Evolutionary conservation across 2,329 filamentous ascomycete genomes (phyloP), one percentile per base, ranked within the genome.

Genomic region (Hirsutella minnesotensis): DNA sequence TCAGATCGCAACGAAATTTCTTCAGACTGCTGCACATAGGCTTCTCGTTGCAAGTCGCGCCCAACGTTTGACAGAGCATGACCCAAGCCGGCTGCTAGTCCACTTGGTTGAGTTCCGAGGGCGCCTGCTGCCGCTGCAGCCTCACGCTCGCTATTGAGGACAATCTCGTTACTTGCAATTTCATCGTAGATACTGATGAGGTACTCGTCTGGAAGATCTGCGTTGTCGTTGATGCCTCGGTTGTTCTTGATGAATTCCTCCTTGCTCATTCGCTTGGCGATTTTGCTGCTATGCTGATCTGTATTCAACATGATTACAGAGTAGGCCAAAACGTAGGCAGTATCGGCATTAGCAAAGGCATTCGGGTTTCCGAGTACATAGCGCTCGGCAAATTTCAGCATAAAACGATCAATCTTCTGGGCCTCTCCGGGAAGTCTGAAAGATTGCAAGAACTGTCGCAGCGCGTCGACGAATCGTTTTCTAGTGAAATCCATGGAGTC

Each of bases 191-290:
- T 96, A 5, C 74, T 77, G 22, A 78, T 72, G 2, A 98, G 77
- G 56, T 98, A 98, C 31, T 98, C 92, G 40, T 94, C 81, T 0
- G 94, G 92, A 46, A 98, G 67, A 66, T 96, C 86, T 24, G 87
- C 84, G 51, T 86, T 90, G 64, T 98, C 92, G 63, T 98, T 96
- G 69, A 98, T 98, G 45, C 92, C 92, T 22, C 92, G 74, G 62
- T 98, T 98, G 65, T 98, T 98, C 69, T 94, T 95, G 69, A 98
- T 95, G 58, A 98, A 98, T 52, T 98, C 94, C 48, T 95, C 85
- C 50, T 88, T 88, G 21, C 83, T 94, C 92, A 98, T 98, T 42
- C 88, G 81, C 51, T 77, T 79, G 2, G 70, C 72, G 53, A 98
- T 76, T 60, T 95, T 95, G 50, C 69, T 73, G 61, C 90, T 96